A percentile compares a stretch with the other conserved stretches of the same genome.
Conservation (phyloP, 441 rosid genomes). For the Cnidoscolus chayamansa region DNA sequence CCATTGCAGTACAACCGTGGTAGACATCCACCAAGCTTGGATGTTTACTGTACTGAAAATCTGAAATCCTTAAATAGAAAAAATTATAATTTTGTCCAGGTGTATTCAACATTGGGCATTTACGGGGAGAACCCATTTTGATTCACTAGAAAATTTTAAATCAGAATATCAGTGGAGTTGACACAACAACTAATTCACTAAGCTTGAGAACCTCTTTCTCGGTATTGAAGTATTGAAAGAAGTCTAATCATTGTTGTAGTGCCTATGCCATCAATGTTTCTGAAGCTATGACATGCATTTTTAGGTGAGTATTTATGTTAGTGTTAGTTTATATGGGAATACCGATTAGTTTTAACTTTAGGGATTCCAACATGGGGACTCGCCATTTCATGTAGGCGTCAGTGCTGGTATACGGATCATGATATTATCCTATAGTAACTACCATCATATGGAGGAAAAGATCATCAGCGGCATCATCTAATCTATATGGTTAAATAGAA, state of each 20-base stretch:
- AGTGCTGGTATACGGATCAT: neutral
- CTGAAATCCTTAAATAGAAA: neutral
- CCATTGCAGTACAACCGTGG: neutral
- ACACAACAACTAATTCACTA: neutral
- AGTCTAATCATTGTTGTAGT: neutral
- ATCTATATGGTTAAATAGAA: neutral
- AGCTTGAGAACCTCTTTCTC: neutral
- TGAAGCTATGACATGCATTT: neutral
- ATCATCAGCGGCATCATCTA: neutral
- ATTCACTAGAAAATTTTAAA: conserved; percentile 4
- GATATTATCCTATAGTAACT: neutral
- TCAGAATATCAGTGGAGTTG: neutral
- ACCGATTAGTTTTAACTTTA: neutral
- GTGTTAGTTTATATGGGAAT: too few species aligned
- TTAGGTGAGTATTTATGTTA: too few species aligned
- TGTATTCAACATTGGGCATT: conserved; percentile 1
- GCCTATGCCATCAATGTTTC: neutral
- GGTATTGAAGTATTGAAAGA: neutral
- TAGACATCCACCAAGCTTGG: neutral
- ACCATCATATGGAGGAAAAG: neutral
- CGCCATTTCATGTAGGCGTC: neutral
- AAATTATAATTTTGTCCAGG: neutral
- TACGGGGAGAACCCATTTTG: neutral
- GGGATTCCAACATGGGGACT: neutral
- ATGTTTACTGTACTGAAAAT: neutral